A percentile compares a stretch with the other conserved stretches of the same genome.
Evolutionary conservation across 2,329 filamentous ascomycete species (phyloP).

Genomic region (Biscogniauxia mediterranea): DNA sequence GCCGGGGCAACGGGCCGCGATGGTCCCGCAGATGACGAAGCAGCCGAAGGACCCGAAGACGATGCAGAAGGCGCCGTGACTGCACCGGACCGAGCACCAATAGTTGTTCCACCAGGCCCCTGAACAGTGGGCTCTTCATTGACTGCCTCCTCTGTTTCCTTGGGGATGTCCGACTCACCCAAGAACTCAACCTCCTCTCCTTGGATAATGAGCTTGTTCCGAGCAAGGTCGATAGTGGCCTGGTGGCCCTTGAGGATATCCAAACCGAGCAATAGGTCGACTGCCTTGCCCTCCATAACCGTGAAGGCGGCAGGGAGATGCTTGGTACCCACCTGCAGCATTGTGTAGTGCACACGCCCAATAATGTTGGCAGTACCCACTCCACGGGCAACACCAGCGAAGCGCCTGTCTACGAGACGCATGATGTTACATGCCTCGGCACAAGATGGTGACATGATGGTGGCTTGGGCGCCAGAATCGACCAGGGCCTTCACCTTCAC

Average conservation of each 20-base stretch:
- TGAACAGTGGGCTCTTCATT: conserved; percentile 79
- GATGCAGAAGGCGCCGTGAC: conserved; percentile 54
- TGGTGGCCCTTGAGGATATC: conserved; percentile 98
- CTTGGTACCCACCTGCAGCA: conserved; percentile 86
- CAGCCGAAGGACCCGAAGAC: conserved; percentile 23
- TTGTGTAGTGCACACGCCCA: conserved; percentile 90
- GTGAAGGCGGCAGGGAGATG: conserved; percentile 95
- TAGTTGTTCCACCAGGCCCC: conserved; percentile 84
- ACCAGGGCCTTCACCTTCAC: conserved; percentile 93
- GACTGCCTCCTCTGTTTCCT: conserved; percentile 68
- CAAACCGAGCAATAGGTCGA: conserved; percentile 87
- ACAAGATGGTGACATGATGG: conserved; percentile 95
- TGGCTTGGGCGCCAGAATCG: conserved; percentile 95
- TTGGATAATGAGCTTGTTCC: conserved; percentile 83
- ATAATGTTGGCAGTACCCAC: conserved; percentile 94
- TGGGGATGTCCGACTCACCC: conserved; percentile 92
- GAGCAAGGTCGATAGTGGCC: conserved; percentile 83
- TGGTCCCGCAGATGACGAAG: conserved; percentile 25
- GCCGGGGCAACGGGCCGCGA: conserved; percentile 26
- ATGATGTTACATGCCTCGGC: conserved; percentile 93
- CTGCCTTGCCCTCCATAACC: conserved; percentile 98
- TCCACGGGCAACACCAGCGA: conserved; percentile 86
- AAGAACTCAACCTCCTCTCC: conserved; percentile 86
- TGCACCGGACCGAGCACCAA: conserved; percentile 80
- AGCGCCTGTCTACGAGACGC: conserved; percentile 89